Evolutionary conservation across 768 basidiomycete species (phyloP), one percentile per base, ranked within the genome.

Genomic region (Pholiota microspora): DNA sequence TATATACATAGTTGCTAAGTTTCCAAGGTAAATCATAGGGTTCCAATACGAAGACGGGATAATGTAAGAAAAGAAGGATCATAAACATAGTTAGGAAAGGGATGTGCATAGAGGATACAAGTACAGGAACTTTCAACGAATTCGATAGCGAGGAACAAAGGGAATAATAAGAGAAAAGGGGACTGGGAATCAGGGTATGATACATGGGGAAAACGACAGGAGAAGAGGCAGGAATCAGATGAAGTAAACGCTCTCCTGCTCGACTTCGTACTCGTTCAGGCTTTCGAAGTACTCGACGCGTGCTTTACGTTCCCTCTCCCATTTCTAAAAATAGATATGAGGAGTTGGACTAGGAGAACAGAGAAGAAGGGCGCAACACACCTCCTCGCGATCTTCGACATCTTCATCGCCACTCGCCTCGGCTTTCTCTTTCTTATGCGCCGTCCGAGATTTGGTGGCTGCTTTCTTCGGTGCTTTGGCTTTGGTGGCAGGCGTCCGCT

Each of bases 191-290:
- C 29, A 31, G 29, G 12, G 12, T 6, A 31, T 6, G 7, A 31
- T 6, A 31, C 29, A 31, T 6, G 29, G 8, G 4, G 23, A 38
- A 13, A 21, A 12, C 8, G 36, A 38, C n/a, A 15, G 18, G 16
- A 21, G 23, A 42, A 23, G 29, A 38, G 29, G 49, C 42, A 21
- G 40, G 23, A 29, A 49, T 51, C 71, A 83, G 52, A 84, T 72
- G 46, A 84, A 70, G 64, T 81, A 84, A 34, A 84, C 80, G 49
- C 82, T 79, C 62, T 84, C 83, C 52, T 79, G 80, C 58, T 77
- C 77, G 32, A 84, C 71, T 58, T 78, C 71, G 56, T 82, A 84
- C 6, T 71, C 73, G 16, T 82, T 76, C 25, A 84, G 58, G 36
- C 74, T 73, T 54, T 73, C 74, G 66, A 83, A 83, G 60, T 82